These are phyloP conservation scores for Dictyostelium purpureum DNA, from an alignment of 78 protist species.

Conservation along the genomic window DNA sequence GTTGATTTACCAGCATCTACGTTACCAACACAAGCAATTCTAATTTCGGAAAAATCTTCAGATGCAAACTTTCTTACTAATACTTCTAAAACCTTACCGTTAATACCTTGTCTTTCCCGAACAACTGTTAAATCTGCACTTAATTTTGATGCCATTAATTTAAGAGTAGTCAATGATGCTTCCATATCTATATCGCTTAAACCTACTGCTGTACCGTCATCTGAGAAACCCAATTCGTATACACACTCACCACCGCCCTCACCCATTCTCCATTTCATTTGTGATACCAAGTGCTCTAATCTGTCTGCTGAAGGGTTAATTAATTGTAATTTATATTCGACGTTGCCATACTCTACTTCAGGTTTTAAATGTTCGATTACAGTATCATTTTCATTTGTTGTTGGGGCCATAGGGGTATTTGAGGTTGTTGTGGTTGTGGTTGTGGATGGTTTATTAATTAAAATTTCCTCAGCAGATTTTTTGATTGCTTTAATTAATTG, in stretches of 20 bases:
- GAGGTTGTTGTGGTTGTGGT: not conserved
- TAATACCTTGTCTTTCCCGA: constrained; percentile 49
- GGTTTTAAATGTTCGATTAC: constrained; percentile 50
- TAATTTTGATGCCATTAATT: constrained; percentile 54
- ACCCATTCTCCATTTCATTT: constrained; percentile 78
- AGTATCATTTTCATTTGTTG: not conserved
- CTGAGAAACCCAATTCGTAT: constrained; percentile 92
- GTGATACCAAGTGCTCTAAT: constrained; percentile 74
- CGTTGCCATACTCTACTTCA: constrained; percentile 77
- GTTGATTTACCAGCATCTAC: constrained; percentile 92
- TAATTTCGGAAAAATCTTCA: constrained; percentile 74
- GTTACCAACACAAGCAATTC: constrained; percentile 90
- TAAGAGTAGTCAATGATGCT: constrained; percentile 39
- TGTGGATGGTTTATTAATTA: too few species aligned
- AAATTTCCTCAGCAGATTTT: too few species aligned
- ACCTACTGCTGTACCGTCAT: constrained; percentile 88
- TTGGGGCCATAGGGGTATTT: not conserved
- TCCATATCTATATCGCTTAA: constrained; percentile 48
- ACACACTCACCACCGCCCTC: constrained; percentile 91
- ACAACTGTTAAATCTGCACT: constrained; percentile 56
- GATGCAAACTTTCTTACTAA: constrained; percentile 76
- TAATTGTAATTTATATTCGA: constrained; percentile 79
- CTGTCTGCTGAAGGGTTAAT: constrained; percentile 81
- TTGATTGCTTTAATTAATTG: too few species aligned
- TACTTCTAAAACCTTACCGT: constrained; percentile 78